Evolutionary conservation across 805 yeast species (phyloP).

Genomic region (Kodamaea restingae): DNA sequence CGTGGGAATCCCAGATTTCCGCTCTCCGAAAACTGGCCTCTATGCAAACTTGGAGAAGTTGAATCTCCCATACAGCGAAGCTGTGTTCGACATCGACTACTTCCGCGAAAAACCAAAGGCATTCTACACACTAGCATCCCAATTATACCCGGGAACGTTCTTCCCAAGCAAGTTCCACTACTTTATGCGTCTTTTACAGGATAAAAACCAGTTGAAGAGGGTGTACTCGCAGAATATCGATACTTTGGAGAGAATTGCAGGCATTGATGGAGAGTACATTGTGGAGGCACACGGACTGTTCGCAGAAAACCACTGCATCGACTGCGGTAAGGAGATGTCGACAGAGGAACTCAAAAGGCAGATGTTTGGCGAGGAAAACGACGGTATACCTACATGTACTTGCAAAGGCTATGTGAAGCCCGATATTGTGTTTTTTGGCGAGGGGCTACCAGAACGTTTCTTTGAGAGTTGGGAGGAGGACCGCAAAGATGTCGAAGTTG

Average conservation of each 20-base stretch:
- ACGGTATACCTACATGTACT: conserved; percentile 52
- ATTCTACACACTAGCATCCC: conserved; percentile 78
- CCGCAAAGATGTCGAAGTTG: conserved; percentile 53
- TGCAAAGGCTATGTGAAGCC: conserved; percentile 87
- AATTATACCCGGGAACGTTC: conserved; percentile 84
- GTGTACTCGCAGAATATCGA: conserved; percentile 93
- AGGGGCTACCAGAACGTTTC: conserved; percentile 67
- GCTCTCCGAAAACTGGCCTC: conserved; percentile 86
- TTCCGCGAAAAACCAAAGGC: conserved; percentile 75
- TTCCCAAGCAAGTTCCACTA: conserved; percentile 79
- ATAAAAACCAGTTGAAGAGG: conserved; percentile 56
- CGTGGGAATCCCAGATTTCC: conserved; percentile 93
- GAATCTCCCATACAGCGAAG: conserved; percentile 87
- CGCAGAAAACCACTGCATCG: conserved; percentile 78
- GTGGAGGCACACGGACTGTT: conserved; percentile 97
- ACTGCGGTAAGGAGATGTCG: conserved; percentile 57
- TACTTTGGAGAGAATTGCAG: conserved; percentile 83
- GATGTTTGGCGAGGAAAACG: conserved; percentile 23
- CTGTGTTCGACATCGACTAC: conserved; percentile 87
- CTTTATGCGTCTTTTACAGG: conserved; percentile 64
- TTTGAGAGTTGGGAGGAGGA: conserved; percentile 66
- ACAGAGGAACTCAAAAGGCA: conserved; percentile 40
- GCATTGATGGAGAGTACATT: conserved; percentile 57
- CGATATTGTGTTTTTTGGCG: conserved; percentile 93
- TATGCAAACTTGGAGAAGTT: conserved; percentile 74